Base-by-base conservation (phyloP, 352 stramenopile species). In the Pythium grandisporangium region DNA sequence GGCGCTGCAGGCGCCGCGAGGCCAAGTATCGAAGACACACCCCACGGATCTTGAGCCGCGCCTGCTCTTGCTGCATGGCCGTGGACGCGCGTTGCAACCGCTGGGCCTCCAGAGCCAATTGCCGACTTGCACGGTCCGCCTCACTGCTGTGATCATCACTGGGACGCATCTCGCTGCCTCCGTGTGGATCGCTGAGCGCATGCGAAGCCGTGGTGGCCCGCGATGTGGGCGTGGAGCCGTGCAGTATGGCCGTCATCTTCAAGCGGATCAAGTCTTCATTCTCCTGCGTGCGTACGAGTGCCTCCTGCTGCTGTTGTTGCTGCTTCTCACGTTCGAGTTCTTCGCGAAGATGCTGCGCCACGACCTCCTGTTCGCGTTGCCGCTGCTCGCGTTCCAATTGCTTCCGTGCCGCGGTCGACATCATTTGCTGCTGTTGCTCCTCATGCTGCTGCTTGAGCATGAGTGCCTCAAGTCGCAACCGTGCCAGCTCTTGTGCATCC, bases 11-110 rank as follows among this genome's bases (percentile, higher is more conserved):
- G 0, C 67, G 48, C 23, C 64, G 57, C 19, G 52, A 58, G 3
- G 59, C 56, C 2, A 81, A 52, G 45, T 80, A 50, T 44, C 78
- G 81, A 25, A 85, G 53, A 14, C 70, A 82, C 10, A 70, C 49
- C 2, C 55, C 64, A 35, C 83, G 71, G 30, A 90, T 83, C 35
- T 72, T 82, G 35, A 86, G 48, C n/a, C 47, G 53, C 2, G 74
- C 74, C 26, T 84, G 68, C 5, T 86, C 67, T 11, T 55, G 55
- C 2, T 70, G 56, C 30, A 85, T 63, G 11, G 63, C 43, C 8
- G 63, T 25, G 1, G 71, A 51, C 3, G 70, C 70, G 10, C 48
- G 48, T 24, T 74, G 48, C 19, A 83, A 42, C 25, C 75, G 55
- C 12, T 55, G 42, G 0, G 64, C 65, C 37, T 88, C 62, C 3